These are phyloP conservation scores for Ceratocystis diversiconidia DNA, from an alignment of 2,329 filamentous ascomycete genomes.

Conservation along the genomic window DNA sequence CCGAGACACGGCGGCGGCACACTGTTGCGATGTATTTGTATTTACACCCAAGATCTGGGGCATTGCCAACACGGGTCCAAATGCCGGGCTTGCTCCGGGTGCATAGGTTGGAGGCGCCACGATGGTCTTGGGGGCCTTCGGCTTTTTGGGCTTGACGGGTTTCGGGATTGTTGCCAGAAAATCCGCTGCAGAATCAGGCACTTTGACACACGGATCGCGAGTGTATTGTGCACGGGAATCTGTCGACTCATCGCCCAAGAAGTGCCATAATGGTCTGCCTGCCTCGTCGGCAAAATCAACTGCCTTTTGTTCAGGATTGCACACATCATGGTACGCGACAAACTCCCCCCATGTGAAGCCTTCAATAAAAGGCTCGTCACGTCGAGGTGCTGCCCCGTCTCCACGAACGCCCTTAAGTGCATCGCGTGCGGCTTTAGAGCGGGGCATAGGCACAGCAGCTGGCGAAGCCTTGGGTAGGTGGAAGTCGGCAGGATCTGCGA, in stretches of 20 bases:
- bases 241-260: constrained; percentile 72
- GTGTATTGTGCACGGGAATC: constrained; percentile 87
- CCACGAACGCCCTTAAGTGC: constrained; percentile 49
- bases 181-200: constrained; percentile 54
- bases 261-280: constrained; percentile 56
- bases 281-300: constrained; percentile 31
- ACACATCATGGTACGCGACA: constrained; percentile 38
- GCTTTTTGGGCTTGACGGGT: constrained; percentile 28
- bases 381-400: constrained; percentile 46
- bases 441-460: constrained; percentile 55
- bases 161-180: constrained; percentile 57
- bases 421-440: constrained; percentile 44
- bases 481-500: constrained; percentile 57
- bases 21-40: not conserved
- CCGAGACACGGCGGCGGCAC: not conserved
- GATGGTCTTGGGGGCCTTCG: constrained; percentile 2
- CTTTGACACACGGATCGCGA: constrained; percentile 48
- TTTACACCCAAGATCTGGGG: not conserved
- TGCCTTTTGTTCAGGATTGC: constrained; percentile 21
- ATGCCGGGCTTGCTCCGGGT: not conserved
- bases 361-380: constrained; percentile 53
- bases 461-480: constrained; percentile 60
- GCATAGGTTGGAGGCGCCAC: not conserved
- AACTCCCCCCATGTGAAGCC: constrained; percentile 71
- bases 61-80: not conserved